These are phyloP conservation scores for Lanmaoa rubissima DNA, from an alignment of 768 basidiomycete species.

Conservation along the genomic window DNA sequence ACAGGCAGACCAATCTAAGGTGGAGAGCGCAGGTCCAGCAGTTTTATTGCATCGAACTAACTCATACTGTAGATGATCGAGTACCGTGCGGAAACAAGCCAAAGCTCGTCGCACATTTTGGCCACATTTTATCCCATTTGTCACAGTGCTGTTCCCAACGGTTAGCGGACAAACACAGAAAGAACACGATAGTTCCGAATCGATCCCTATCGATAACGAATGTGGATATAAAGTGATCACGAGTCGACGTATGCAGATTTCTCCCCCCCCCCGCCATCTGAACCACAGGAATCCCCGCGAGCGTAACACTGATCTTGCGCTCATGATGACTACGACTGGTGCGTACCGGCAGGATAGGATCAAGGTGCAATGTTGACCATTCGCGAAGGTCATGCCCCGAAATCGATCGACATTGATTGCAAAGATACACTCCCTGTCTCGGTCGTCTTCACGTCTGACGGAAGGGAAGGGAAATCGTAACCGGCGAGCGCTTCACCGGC, in stretches of 20 bases:
- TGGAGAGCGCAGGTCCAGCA: too few species aligned
- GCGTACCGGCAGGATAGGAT: neutral
- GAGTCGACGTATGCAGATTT: neutral
- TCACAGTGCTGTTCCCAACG: too few species aligned
- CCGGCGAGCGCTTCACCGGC: neutral
- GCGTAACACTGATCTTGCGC: neutral
- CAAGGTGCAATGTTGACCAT: neutral
- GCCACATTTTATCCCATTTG: too few species aligned
- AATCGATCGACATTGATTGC: constrained; percentile 8
- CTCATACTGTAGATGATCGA: too few species aligned
- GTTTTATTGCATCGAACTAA: too few species aligned
- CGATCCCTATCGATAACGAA: neutral
- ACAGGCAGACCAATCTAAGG: too few species aligned
- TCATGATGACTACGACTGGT: neutral
- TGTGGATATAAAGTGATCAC: neutral
- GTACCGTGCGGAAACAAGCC: too few species aligned
- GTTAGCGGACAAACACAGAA: too few species aligned
- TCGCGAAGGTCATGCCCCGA: neutral
- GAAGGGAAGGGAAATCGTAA: constrained; percentile 7
- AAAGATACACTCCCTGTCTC: constrained; percentile 1
- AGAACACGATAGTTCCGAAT: neutral
- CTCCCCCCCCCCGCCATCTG: neutral
- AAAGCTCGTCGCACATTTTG: too few species aligned
- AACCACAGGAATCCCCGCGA: neutral
- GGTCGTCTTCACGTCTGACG: constrained; percentile 2